These are phyloP conservation scores for Blastocladiella britannica DNA, from an alignment of 192 early-diverging fungal species.

Conservation along the genomic window DNA sequence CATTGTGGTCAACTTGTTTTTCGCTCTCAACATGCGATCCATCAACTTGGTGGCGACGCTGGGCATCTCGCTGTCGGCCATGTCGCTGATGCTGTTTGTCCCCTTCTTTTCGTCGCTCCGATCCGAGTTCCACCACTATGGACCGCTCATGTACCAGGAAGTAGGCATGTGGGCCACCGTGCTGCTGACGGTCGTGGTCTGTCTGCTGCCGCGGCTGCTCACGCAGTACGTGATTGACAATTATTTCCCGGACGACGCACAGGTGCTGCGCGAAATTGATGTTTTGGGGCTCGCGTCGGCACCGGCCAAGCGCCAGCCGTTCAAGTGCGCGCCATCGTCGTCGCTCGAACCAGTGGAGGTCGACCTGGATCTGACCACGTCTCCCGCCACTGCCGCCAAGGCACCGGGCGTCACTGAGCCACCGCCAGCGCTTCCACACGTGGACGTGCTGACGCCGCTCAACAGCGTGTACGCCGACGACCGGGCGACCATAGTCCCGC, in stretches of 20 bases:
- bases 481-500: not conserved
- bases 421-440: too few relatives aligned
- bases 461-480: not conserved
- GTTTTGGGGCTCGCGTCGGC: conserved; percentile 2
- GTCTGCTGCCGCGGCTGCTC: conserved; percentile 51
- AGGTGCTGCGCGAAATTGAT: conserved; percentile 37
- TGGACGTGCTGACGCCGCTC: too few relatives aligned
- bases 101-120: conserved; percentile 33
- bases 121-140: conserved; percentile 29
- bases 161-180: conserved; percentile 49
- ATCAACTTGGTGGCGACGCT: conserved; percentile 51
- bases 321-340: too few relatives aligned
- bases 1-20: conserved; percentile 55
- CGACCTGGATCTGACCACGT: not conserved
- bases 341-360: not conserved
- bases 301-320: too few relatives aligned
- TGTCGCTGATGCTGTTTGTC: conserved; percentile 39
- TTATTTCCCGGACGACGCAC: conserved; percentile 39
- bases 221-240: conserved; percentile 43
- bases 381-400: not conserved
- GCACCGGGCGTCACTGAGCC: too few relatives aligned
- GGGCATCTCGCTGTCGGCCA: conserved; percentile 23
- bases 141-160: conserved; percentile 33
- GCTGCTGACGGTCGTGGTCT: conserved; percentile 29
- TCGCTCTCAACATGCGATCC: conserved; percentile 45